Evolutionary conservation across 345 rosid species (phyloP).

Genomic region (Citrus cavaleriei): DNA sequence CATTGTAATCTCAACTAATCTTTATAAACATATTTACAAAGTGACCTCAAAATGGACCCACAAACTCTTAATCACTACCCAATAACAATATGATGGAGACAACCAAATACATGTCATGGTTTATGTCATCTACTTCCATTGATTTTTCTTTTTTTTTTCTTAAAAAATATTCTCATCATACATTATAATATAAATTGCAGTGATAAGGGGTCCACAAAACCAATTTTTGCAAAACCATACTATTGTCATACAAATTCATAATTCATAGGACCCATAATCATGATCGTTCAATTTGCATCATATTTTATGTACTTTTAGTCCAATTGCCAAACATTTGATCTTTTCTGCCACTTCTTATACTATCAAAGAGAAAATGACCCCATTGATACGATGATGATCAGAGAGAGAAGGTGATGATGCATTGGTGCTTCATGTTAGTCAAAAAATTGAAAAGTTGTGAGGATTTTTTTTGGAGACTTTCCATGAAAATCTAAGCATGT

Average conservation of each 20-base stretch:
- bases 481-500: conserved; percentile 19
- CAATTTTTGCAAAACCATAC: background rate
- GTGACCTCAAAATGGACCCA: conserved; percentile 16
- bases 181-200: background rate
- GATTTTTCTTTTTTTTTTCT: background rate
- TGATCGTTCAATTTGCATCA: conserved; percentile 6
- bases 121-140: background rate
- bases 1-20: background rate
- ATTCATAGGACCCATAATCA: conserved; percentile 4
- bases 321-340: background rate
- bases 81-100: conserved; percentile 10
- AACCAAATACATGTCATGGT: conserved; percentile 8
- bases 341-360: background rate
- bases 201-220: conserved; percentile 17
- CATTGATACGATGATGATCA: conserved; percentile 9
- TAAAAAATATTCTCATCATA: background rate
- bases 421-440: background rate
- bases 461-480: conserved; percentile 5
- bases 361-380: conserved; percentile 23
- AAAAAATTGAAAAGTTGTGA: conserved; percentile 2
- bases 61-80: conserved; percentile 3
- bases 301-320: background rate
- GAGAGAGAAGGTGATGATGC: background rate
- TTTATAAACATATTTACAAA: background rate
- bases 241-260: conserved; percentile 3